phyloP scores from a whole-genome alignment of 768 basidiomycete species.

The Phaffia tasmanica region DNA sequence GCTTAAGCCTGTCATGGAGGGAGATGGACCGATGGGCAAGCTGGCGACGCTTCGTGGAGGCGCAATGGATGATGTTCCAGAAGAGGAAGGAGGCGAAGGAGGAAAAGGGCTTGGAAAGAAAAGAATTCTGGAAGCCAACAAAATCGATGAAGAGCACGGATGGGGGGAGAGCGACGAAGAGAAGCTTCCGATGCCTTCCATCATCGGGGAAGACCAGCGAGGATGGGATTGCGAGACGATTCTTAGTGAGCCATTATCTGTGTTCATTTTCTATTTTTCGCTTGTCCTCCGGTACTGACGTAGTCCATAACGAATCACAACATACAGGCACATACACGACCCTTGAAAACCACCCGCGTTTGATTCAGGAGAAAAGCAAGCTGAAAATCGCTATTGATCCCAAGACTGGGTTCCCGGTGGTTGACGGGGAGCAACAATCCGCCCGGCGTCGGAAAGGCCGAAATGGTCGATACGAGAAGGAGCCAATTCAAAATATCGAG shows the following conservation, averaged over 20 bases:
- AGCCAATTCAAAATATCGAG: constrained; percentile 16
- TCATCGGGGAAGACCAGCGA: constrained; percentile 51
- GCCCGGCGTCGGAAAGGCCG: constrained; percentile 10
- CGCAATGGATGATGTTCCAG: constrained; percentile 43
- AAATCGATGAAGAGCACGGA: constrained; percentile 41
- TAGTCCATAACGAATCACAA: not conserved
- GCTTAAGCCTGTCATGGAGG: constrained; percentile 62
- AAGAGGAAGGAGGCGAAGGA: constrained; percentile 45
- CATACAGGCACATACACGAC: constrained; percentile 83
- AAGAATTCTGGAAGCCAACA: constrained; percentile 30
- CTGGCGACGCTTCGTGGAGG: constrained; percentile 66
- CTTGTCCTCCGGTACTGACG: not conserved
- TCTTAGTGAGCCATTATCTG: constrained; percentile 51
- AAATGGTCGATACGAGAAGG: not conserved
- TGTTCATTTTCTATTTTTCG: not conserved
- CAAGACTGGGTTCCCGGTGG: constrained; percentile 62
- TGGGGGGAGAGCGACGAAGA: constrained; percentile 39
- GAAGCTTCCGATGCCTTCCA: constrained; percentile 41
- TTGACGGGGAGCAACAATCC: constrained; percentile 35
- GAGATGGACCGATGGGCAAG: constrained; percentile 63
- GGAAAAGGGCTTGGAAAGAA: constrained; percentile 30
- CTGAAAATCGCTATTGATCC: constrained; percentile 62
- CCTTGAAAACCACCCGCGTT: constrained; percentile 86
- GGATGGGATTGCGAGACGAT: constrained; percentile 97
- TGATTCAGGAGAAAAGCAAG: constrained; percentile 53